phyloP scores from a whole-genome alignment of 1,139 yeast genomes.

The Schwanniomyces etchellsii region DNA sequence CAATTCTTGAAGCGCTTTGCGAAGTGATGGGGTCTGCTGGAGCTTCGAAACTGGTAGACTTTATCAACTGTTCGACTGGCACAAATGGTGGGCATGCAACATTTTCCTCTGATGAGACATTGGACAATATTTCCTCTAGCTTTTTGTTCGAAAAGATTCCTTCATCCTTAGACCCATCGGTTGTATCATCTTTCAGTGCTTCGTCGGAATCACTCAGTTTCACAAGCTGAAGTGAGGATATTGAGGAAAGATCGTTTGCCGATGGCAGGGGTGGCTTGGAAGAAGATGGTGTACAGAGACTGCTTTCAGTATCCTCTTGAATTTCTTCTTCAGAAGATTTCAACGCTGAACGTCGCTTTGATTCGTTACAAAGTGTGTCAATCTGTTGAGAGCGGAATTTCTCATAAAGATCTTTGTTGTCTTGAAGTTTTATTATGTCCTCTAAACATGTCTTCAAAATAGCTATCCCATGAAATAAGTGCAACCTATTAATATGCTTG shows the following conservation, averaged over 20 bases:
- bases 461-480: constrained; percentile 32
- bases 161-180: constrained; percentile 8
- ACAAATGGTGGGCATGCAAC: constrained; percentile 11
- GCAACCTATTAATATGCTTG: constrained; percentile 31
- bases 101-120: constrained; percentile 3
- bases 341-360: constrained; percentile 3
- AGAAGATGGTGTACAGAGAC: background rate
- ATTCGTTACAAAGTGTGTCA: constrained; percentile 17
- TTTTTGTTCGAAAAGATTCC: constrained; percentile 5
- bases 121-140: background rate
- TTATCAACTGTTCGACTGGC: constrained; percentile 21
- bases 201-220: constrained; percentile 5
- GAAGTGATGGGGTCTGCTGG: constrained; percentile 1
- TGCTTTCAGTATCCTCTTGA: background rate
- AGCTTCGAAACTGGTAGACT: constrained; percentile 1
- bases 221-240: constrained; percentile 11
- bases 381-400: constrained; percentile 24
- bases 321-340: background rate
- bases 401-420: constrained; percentile 17
- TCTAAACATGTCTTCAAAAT: constrained; percentile 26
- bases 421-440: constrained; percentile 29
- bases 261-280: background rate
- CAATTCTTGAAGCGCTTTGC: background rate
- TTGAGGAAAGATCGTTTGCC: constrained; percentile 4
- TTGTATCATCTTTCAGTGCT: background rate